phyloP scores from a whole-genome alignment of 306 rosid species.

The Astragalus glycyphyllos region DNA sequence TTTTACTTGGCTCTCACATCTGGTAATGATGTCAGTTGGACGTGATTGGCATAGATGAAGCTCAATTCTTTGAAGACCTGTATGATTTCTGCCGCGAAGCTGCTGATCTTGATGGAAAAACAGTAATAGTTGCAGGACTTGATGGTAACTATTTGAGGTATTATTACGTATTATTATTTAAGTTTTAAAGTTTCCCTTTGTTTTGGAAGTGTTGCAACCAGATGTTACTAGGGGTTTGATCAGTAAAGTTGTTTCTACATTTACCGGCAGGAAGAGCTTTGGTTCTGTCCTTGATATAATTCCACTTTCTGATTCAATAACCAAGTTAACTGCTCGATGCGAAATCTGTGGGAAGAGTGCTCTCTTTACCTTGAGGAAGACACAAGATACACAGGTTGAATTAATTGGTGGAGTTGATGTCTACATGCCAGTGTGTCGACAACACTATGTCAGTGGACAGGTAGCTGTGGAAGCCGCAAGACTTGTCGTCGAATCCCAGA shows the following conservation, averaged over 20 bases:
- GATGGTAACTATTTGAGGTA: conserved; percentile 93
- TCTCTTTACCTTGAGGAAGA: conserved; percentile 81
- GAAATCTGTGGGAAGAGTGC: conserved; percentile 83
- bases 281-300: conserved; percentile 82
- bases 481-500: conserved; percentile 59
- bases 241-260: conserved; percentile 33
- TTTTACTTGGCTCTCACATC: conserved; percentile 40
- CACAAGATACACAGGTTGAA: conserved; percentile 69
- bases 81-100: conserved; percentile 88
- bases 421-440: conserved; percentile 97
- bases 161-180: not conserved
- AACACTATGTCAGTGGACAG: conserved; percentile 78
- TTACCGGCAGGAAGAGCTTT: conserved; percentile 74
- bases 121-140: conserved; percentile 78
- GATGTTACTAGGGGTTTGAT: not conserved
- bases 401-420: conserved; percentile 85
- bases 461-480: conserved; percentile 69
- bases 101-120: conserved; percentile 92
- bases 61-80: conserved; percentile 91
- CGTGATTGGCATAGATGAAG: conserved; percentile 95
- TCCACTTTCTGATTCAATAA: conserved; percentile 86
- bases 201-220: conserved; percentile 12
- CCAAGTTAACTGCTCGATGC: conserved; percentile 89
- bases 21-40: conserved; percentile 67
- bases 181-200: conserved; percentile 1